phyloP scores from a whole-genome alignment of 306 rosid genomes.

The Begonia loranthoides region DNA sequence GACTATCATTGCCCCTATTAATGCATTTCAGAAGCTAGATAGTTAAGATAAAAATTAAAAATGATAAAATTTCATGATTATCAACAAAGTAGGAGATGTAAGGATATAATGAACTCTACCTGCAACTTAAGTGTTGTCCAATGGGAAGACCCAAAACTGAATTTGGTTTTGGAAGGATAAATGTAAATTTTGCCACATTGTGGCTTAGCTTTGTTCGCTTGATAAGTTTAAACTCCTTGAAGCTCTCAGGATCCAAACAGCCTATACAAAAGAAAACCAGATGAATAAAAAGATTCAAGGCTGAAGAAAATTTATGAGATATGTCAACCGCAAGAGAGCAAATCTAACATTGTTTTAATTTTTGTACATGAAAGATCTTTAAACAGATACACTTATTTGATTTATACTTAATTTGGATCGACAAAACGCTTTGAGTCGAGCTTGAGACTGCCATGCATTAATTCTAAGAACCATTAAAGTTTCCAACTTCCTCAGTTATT shows the following conservation, averaged over 20 bases:
- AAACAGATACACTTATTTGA: too few relatives aligned
- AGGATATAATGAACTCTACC: constrained; percentile 17
- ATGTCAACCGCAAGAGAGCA: too few relatives aligned
- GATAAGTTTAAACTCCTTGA: constrained; percentile 68
- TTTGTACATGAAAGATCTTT: too few relatives aligned
- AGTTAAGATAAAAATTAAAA: too few relatives aligned
- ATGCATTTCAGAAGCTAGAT: constrained; percentile 6
- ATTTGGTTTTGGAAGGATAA: constrained; percentile 64
- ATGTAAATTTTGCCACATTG: constrained; percentile 87
- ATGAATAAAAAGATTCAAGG: too few relatives aligned
- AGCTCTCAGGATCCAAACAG: constrained; percentile 57
- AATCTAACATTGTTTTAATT: too few relatives aligned
- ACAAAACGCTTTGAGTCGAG: too few relatives aligned
- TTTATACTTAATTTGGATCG: too few relatives aligned
- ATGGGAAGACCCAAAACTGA: constrained; percentile 94
- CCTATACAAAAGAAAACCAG: constrained; percentile 16
- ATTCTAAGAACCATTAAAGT: too few relatives aligned
- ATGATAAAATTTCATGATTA: neutral
- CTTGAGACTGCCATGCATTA: too few relatives aligned
- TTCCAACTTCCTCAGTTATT: too few relatives aligned
- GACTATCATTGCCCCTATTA: constrained; percentile 82
- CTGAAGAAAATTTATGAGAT: too few relatives aligned
- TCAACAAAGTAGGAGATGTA: constrained; percentile 8
- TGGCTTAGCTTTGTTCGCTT: constrained; percentile 80
- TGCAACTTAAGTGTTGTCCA: constrained; percentile 99